Base-by-base conservation (phyloP, 139 green algal genomes). In the Chlamydomonas incerta region DNA sequence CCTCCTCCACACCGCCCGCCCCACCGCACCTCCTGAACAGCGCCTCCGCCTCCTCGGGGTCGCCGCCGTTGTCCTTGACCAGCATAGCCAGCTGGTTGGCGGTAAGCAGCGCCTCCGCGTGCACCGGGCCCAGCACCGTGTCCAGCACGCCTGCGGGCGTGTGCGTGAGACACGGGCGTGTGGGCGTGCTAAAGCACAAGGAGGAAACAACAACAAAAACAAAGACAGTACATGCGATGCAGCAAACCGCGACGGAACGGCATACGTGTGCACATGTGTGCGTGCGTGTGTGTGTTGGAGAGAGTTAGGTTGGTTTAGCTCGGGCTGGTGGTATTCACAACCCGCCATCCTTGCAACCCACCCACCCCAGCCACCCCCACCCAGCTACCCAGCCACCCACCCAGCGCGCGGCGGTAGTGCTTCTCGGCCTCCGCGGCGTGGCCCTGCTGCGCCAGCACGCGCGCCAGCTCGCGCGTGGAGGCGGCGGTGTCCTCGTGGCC, bases 371-470 rank as follows among this genome's bases (percentile, higher is more conserved):
- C 8, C 60, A 11, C 21, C 65, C 69, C 69, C 15, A n/a, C 20
- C 74, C n/a, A n/a, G n/a, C n/a, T n/a, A n/a, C 17, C 65, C 18
- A 3, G 3, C 34, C 69, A 24, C 70, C 71, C 80, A 67, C 2
- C 46, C 18, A 83, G 62, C 20, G 77, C 62, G 28, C 77, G n/a
- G 1, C 80, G 80, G 47, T 66, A 77, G 28, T 47, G 80, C 80
- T 58, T 69, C 80, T 85, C 80, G 1, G 80, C 80, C 67, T 85
- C 80, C 33, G 41, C 50, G n/a, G 29, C n/a, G 13, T 57, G 26
- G 15, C 80, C 80, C 67, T 77, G 80, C 63, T 41, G 34, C 46
- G 77, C 77, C 77, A 83, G 29, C 31, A 85, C 67, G 24, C 58
- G 57, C 31, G 35, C 80, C 66, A 85, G 67, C 67, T 76, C 80